Conservation (phyloP, 2,329 filamentous ascomycete genomes). For the Phaeosphaeriaceae sp. region DNA sequence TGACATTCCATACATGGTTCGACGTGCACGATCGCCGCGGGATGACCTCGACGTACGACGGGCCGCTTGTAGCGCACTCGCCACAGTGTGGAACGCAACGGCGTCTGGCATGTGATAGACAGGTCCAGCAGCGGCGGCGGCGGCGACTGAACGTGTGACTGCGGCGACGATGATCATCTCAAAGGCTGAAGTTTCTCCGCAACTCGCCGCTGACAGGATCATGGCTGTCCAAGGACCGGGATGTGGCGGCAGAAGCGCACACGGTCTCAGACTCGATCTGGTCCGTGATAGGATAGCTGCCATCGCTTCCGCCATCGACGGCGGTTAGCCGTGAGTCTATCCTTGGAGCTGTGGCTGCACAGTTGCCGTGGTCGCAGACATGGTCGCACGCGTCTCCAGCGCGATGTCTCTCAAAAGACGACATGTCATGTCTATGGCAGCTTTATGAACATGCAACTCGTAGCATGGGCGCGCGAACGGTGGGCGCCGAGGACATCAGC, state of each 20-base stretch:
- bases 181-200: slow-evolving; percentile 5
- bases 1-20: slow-evolving; percentile 23
- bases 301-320: slow-evolving; percentile 29
- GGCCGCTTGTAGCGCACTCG: slow-evolving; percentile 27
- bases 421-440: background rate
- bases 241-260: slow-evolving; percentile 33
- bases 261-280: slow-evolving; percentile 16
- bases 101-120: slow-evolving; percentile 38
- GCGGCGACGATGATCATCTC: slow-evolving; percentile 8
- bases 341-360: slow-evolving; percentile 31
- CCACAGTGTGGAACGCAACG: slow-evolving; percentile 29
- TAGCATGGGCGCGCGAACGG: background rate
- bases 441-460: background rate
- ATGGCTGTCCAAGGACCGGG: slow-evolving; percentile 26
- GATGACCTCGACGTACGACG: slow-evolving; percentile 37
- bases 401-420: slow-evolving; percentile 8
- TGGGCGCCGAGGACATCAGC: background rate
- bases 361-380: slow-evolving; percentile 19
- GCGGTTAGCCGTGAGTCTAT: slow-evolving; percentile 28
- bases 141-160: background rate
- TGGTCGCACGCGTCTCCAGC: slow-evolving; percentile 7
- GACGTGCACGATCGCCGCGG: slow-evolving; percentile 31
- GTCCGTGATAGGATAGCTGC: slow-evolving; percentile 35
- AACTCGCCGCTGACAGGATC: slow-evolving; percentile 4
- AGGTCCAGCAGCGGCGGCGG: slow-evolving; percentile 4